Evolutionary conservation across 257 asterid genomes (phyloP).

Genomic region (Lantana camara): DNA sequence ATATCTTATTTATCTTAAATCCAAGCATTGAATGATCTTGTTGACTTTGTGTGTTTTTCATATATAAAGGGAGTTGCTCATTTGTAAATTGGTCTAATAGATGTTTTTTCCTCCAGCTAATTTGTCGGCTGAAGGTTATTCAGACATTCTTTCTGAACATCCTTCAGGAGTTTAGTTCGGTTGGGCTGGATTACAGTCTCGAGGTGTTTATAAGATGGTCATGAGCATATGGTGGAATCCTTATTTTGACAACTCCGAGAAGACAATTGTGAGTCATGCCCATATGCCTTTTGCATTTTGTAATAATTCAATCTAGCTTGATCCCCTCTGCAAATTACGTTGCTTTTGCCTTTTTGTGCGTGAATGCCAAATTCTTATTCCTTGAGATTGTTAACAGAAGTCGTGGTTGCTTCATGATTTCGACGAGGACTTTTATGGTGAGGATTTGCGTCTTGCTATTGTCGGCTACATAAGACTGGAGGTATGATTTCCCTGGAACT

Average conservation of each 20-base stretch:
- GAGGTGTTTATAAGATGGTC: constrained; percentile 88
- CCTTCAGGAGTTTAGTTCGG: constrained; percentile 93
- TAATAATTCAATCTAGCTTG: no score
- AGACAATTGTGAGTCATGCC: constrained; percentile 77
- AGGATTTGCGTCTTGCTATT: constrained; percentile 75
- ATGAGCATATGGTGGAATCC: constrained; percentile 99
- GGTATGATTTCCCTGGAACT: constrained; percentile 41
- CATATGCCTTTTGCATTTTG: constrained; percentile 1
- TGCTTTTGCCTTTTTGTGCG: neutral
- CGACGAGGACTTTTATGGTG: constrained; percentile 78
- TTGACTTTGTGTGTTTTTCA: neutral
- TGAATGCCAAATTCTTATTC: constrained; percentile 11
- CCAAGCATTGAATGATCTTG: neutral
- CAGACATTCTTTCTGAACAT: constrained; percentile 72
- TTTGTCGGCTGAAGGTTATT: constrained; percentile 66
- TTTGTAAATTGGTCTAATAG: neutral
- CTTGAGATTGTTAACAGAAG: constrained; percentile 51
- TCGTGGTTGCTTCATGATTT: constrained; percentile 97
- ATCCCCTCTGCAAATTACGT: no score
- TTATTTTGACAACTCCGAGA: constrained; percentile 84
- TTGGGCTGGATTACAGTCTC: constrained; percentile 73
- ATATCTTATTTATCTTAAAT: constrained; percentile 1
- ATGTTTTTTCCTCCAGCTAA: constrained; percentile 61
- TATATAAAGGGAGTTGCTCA: neutral
- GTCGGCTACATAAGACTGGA: constrained; percentile 88